phyloP scores from a whole-genome alignment of 2,329 filamentous ascomycete genomes.

The Drechmeria coniospora region DNA sequence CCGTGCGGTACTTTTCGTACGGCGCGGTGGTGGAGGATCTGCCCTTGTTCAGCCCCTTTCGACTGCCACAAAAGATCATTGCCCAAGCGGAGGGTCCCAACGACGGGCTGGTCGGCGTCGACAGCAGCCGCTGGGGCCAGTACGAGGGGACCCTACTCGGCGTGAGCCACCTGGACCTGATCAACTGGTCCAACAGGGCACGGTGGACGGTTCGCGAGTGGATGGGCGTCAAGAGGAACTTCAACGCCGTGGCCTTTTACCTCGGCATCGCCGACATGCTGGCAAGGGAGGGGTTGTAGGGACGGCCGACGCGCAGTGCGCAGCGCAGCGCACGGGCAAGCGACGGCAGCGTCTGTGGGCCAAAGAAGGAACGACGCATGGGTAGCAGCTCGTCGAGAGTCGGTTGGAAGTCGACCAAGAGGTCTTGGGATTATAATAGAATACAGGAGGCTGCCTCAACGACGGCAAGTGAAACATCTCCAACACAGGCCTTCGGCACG shows the following conservation, averaged over 20 bases:
- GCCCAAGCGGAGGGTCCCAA: constrained; percentile 40
- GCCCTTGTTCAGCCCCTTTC: constrained; percentile 51
- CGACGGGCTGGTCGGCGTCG: constrained; percentile 52
- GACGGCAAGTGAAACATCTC: constrained; percentile 5
- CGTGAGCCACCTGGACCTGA: constrained; percentile 49
- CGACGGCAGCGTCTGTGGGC: no score
- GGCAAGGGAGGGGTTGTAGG: constrained; percentile 43
- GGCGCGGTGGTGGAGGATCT: constrained; percentile 31
- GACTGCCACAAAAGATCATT: constrained; percentile 35
- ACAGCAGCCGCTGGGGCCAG: constrained; percentile 44
- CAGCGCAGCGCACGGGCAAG: no score
- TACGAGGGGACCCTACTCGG: constrained; percentile 48
- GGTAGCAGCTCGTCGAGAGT: no score
- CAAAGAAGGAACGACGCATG: no score
- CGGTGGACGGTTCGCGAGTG: constrained; percentile 36
- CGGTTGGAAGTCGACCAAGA: no score
- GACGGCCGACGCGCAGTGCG: no score
- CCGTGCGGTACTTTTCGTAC: constrained; percentile 46
- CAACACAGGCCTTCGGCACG: background rate
- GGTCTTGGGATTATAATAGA: constrained; percentile 9
- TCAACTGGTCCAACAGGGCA: constrained; percentile 51
- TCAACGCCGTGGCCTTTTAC: constrained; percentile 55
- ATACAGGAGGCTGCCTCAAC: constrained; percentile 9
- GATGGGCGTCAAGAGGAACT: constrained; percentile 39
- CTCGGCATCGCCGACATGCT: constrained; percentile 54